These are phyloP conservation scores for Xylaria sp. DNA, from an alignment of 2,329 filamentous ascomycete species.

Conservation along the genomic window DNA sequence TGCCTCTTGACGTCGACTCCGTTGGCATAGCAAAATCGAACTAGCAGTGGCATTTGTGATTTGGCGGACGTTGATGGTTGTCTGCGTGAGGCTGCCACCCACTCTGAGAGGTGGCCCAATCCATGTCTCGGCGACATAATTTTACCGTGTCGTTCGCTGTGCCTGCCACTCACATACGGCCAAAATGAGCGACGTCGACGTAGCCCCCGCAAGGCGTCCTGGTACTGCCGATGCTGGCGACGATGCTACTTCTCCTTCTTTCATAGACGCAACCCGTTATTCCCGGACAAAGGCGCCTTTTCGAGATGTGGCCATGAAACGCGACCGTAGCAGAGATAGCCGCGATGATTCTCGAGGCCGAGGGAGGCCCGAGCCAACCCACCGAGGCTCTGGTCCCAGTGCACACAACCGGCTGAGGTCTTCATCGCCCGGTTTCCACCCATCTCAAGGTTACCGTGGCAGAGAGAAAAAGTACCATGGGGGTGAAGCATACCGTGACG, in stretches of 20 bases:
- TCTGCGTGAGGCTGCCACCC: slow-evolving; percentile 42
- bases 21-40: slow-evolving; percentile 8
- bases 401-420: slow-evolving; percentile 41
- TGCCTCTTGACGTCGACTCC: not conserved
- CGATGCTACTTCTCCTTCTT: slow-evolving; percentile 25
- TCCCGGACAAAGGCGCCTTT: slow-evolving; percentile 36
- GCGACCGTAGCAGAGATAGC: slow-evolving; percentile 51
- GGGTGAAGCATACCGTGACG: slow-evolving; percentile 47
- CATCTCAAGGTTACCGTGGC: slow-evolving; percentile 39
- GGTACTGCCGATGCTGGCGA: slow-evolving; percentile 36
- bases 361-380: slow-evolving; percentile 48
- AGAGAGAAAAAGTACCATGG: slow-evolving; percentile 42
- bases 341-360: slow-evolving; percentile 50
- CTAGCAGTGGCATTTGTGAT: slow-evolving; percentile 7
- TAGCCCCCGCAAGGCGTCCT: slow-evolving; percentile 39
- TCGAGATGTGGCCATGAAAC: slow-evolving; percentile 56
- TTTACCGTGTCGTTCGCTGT: slow-evolving; percentile 41
- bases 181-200: slow-evolving; percentile 44
- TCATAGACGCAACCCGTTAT: slow-evolving; percentile 36
- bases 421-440: slow-evolving; percentile 41
- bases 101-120: slow-evolving; percentile 45
- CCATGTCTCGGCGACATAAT: slow-evolving; percentile 48
- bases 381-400: slow-evolving; percentile 39
- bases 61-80: slow-evolving; percentile 30
- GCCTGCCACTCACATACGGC: slow-evolving; percentile 25